A percentile compares a stretch with the other conserved stretches of the same genome.
Evolutionary conservation across 768 basidiomycete genomes (phyloP).

Genomic region (Agaricus bisporus): DNA sequence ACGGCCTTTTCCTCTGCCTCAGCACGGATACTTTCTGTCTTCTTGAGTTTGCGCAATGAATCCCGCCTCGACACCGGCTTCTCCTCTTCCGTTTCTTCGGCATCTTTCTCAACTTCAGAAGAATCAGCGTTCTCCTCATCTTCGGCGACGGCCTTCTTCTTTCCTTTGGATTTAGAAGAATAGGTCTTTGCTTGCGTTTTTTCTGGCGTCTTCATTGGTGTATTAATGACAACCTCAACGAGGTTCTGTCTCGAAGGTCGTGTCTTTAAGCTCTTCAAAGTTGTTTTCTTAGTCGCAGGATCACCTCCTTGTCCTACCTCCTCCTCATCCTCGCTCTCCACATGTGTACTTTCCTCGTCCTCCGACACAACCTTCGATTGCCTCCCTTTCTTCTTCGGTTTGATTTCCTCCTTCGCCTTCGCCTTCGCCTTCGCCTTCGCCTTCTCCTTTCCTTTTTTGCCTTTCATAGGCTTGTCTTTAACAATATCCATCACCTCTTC

Average conservation of each 20-base stretch:
- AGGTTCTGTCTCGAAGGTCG: background rate
- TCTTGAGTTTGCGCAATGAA: background rate
- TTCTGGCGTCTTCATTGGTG: background rate
- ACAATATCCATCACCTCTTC: conserved; percentile 11
- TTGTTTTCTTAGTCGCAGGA: background rate
- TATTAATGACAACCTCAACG: background rate
- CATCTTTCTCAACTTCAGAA: background rate
- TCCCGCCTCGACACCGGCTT: background rate
- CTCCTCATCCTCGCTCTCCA: background rate
- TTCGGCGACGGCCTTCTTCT: background rate
- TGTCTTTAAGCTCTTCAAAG: background rate
- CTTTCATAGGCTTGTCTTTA: conserved; percentile 1
- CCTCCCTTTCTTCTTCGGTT: conserved; percentile 8
- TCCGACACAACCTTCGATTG: conserved; percentile 2
- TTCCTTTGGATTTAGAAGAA: background rate
- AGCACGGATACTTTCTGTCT: conserved; percentile 23
- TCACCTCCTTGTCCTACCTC: background rate
- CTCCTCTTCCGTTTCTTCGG: background rate
- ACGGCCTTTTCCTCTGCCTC: conserved; percentile 16
- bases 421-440: background rate
- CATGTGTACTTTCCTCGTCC: background rate
- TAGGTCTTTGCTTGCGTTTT: background rate
- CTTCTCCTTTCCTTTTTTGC: conserved; percentile 5
- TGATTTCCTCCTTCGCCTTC: background rate
- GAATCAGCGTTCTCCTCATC: background rate